Evolutionary conservation across 2,329 filamentous ascomycete genomes (phyloP).

Genomic region (Curvularia lunata): DNA sequence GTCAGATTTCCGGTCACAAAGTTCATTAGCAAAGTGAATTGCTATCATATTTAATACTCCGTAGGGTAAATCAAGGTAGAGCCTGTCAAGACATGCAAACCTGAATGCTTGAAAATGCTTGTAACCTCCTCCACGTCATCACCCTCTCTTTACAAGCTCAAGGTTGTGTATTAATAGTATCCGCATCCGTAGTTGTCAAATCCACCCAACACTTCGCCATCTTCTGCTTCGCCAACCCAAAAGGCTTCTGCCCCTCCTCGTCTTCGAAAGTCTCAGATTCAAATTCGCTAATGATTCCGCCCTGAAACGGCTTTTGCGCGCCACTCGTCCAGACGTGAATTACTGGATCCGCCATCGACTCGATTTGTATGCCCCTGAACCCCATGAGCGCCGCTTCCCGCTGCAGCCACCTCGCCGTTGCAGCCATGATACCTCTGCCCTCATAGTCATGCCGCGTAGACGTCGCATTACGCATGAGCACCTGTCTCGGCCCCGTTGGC

Average conservation of each 20-base stretch:
- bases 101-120: too few relatives aligned
- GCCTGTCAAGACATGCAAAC: too few relatives aligned
- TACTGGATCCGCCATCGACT: constrained; percentile 41
- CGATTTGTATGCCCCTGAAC: constrained; percentile 47
- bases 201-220: constrained; percentile 37
- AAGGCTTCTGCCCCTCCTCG: constrained; percentile 32
- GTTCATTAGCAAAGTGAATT: too few relatives aligned
- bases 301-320: constrained; percentile 34
- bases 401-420: constrained; percentile 48
- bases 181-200: constrained; percentile 11
- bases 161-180: neutral
- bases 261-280: constrained; percentile 30
- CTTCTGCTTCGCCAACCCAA: constrained; percentile 33
- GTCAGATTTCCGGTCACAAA: too few relatives aligned
- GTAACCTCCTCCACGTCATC: too few relatives aligned
- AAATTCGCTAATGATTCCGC: constrained; percentile 31
- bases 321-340: constrained; percentile 37
- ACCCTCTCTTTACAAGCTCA: neutral
- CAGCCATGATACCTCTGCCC: constrained; percentile 44
- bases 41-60: too few relatives aligned
- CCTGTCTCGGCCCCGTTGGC: constrained; percentile 35
- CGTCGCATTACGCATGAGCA: constrained; percentile 49
- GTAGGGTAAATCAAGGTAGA: too few relatives aligned
- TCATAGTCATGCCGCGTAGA: constrained; percentile 47
- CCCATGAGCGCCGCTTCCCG: constrained; percentile 43